Evolutionary conservation across 2,329 filamentous ascomycete species (phyloP), one percentile per base, ranked within the genome.

Genomic region (Paecilomyces dactylethromorphus): DNA sequence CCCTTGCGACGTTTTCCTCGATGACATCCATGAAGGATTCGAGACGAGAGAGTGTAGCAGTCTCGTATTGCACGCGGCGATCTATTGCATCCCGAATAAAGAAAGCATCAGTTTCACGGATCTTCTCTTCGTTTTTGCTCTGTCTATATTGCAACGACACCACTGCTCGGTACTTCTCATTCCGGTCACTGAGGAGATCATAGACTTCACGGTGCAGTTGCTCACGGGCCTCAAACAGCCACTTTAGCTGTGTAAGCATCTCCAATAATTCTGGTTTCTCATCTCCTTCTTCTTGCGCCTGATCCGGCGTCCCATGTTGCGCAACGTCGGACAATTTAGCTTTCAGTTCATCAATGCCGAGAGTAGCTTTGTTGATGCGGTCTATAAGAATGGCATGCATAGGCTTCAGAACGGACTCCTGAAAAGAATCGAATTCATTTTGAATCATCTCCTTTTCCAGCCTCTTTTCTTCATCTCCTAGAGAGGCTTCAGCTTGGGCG

Each of bases 171-270:
- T 96, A 97, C 33, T 91, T 87, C 59, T 92, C 84, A 68, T 96
- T 94, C 56, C 92, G 89, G 71, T 92, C 90, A 21, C 87, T 87
- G 33, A 96, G 84, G 11, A 97, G 78, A 66, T 95, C 90, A 69
- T 91, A 96, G 56, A 93, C 84, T 66, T 91, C 89, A 51, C 90
- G 87, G 76, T 97, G 88, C 8, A 97, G 81, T 53, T 84, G 82
- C 75, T 99, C 94, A n/a, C 92, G 87, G 0, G 90, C 89, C 72
- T 99, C 94, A 66, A 97, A 97, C 8, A 97, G 86, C 92, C 94
- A 97, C 69, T 97, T 99, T 13, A 97, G 81, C 54, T 97, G 84
- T 0, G 93, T 97, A 12, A 99, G 81, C 75, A 96, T 96, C 74
- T 99, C 94, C 2, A 97, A 80, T 0, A 97, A 82, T 74, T 99